These are phyloP conservation scores for Helminthosporium solani DNA, from an alignment of 2,329 filamentous ascomycete species.

Conservation along the genomic window DNA sequence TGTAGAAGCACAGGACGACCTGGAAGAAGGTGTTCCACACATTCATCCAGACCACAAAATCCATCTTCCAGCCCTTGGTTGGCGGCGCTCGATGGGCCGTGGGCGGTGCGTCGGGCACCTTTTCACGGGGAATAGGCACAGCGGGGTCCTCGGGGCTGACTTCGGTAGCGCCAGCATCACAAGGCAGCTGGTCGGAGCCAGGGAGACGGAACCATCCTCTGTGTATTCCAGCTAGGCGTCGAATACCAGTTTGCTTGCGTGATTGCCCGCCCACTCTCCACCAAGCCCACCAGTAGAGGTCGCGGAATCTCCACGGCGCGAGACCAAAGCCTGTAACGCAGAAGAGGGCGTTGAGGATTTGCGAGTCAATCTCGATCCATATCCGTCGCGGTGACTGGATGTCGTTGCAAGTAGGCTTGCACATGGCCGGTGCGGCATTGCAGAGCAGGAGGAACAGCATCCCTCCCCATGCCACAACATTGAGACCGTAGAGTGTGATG, in stretches of 20 bases:
- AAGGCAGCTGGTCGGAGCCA: slow-evolving; percentile 60
- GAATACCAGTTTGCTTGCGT: slow-evolving; percentile 53
- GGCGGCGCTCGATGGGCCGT: slow-evolving; percentile 69
- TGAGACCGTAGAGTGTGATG: slow-evolving; percentile 75
- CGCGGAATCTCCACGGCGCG: slow-evolving; percentile 80
- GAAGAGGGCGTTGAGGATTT: slow-evolving; percentile 81
- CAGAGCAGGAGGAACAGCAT: slow-evolving; percentile 86
- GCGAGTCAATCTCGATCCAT: slow-evolving; percentile 84
- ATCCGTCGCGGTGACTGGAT: slow-evolving; percentile 74
- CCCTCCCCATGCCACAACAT: slow-evolving; percentile 84
- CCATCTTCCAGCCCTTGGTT: slow-evolving; percentile 72
- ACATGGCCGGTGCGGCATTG: slow-evolving; percentile 73
- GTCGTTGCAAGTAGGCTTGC: slow-evolving; percentile 67
- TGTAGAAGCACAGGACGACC: slow-evolving; percentile 69
- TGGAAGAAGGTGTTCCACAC: slow-evolving; percentile 79
- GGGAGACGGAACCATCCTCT: slow-evolving; percentile 72
- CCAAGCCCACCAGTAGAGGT: slow-evolving; percentile 70
- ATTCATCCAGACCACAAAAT: slow-evolving; percentile 77
- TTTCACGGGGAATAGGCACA: slow-evolving; percentile 64
- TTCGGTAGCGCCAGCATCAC: slow-evolving; percentile 21
- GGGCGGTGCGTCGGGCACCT: slow-evolving; percentile 66
- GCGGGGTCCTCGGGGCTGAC: slow-evolving; percentile 44
- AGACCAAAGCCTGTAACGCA: slow-evolving; percentile 84
- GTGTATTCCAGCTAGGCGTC: slow-evolving; percentile 72
- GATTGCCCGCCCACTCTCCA: slow-evolving; percentile 58